A percentile compares a stretch with the other conserved stretches of the same genome.
phyloP scores from a whole-genome alignment of 768 basidiomycete genomes.

The Asterophora lycoperdoides region DNA sequence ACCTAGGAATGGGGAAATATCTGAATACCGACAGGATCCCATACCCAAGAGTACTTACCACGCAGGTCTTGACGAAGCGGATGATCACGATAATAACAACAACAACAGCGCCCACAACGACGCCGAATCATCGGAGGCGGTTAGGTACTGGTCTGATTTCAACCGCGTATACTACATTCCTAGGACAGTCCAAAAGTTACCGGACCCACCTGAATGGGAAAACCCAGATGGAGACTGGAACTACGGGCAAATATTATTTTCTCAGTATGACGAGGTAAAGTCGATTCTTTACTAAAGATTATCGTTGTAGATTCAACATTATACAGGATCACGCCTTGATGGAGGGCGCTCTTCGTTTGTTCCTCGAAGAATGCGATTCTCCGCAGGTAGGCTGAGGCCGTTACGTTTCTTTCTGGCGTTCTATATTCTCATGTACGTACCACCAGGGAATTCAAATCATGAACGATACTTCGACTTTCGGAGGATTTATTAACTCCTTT shows the following conservation, averaged over 20 bases:
- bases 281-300: not conserved
- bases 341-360: slow-evolving; percentile 62
- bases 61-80: slow-evolving; percentile 29
- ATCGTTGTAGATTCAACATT: not conserved
- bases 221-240: slow-evolving; percentile 53
- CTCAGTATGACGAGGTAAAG: slow-evolving; percentile 51
- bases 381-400: slow-evolving; percentile 51
- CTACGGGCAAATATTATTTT: slow-evolving; percentile 46
- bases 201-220: slow-evolving; percentile 56
- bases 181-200: slow-evolving; percentile 58
- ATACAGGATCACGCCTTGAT: slow-evolving; percentile 57
- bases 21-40: slow-evolving; percentile 48
- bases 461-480: slow-evolving; percentile 59
- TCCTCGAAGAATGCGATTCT: slow-evolving; percentile 73
- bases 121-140: slow-evolving; percentile 16
- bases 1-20: slow-evolving; percentile 41
- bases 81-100: slow-evolving; percentile 5
- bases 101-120: slow-evolving; percentile 7
- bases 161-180: slow-evolving; percentile 61
- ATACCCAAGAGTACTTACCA: slow-evolving; percentile 58
- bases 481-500: slow-evolving; percentile 58
- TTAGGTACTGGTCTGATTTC: slow-evolving; percentile 70
- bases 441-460: slow-evolving; percentile 66
- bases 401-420: not conserved
- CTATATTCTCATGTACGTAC: not conserved